Percentiles rank a stretch among this genome's conserved stretches.
These are phyloP conservation scores for Cryptosporidium parvum DNA, from an alignment of 169 alveolate genomes.

Conservation along the genomic window DNA sequence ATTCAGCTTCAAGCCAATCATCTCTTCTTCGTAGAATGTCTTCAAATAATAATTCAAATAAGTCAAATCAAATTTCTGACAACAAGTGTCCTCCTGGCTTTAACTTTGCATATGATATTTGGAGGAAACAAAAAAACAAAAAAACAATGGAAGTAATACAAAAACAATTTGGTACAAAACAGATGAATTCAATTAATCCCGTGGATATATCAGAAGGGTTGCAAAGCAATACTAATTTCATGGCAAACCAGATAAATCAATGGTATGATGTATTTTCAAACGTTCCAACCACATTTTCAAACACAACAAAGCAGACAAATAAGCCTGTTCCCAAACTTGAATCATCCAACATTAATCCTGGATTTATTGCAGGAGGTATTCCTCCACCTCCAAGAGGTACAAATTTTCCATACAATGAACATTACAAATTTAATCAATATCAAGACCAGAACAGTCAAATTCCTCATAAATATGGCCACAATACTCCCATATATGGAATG, in stretches of 20 bases:
- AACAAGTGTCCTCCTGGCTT: constrained; percentile 54
- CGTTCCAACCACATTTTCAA: constrained; percentile 28
- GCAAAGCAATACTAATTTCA: constrained; percentile 63
- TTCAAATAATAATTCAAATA: neutral
- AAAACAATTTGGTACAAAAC: constrained; percentile 59
- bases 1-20: constrained; percentile 17
- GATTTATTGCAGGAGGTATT: constrained; percentile 74
- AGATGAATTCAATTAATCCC: constrained; percentile 42
- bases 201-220: constrained; percentile 59
- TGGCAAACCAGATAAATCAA: constrained; percentile 67
- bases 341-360: constrained; percentile 39
- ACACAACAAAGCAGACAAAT: constrained; percentile 17
- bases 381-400: constrained; percentile 72
- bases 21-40: constrained; percentile 49
- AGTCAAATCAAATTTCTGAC: constrained; percentile 17
- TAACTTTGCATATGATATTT: constrained; percentile 41
- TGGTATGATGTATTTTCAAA: constrained; percentile 65
- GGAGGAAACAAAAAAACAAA: constrained; percentile 71
- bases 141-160: constrained; percentile 63
- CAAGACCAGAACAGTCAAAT: constrained; percentile 6
- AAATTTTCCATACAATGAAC: neutral
- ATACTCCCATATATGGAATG: neutral
- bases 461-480: neutral
- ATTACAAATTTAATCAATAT: neutral
- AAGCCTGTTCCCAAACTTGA: constrained; percentile 21